Evolutionary conservation across 2,329 filamentous ascomycete species (phyloP).

Genomic region (Xylariomycetidae sp.): DNA sequence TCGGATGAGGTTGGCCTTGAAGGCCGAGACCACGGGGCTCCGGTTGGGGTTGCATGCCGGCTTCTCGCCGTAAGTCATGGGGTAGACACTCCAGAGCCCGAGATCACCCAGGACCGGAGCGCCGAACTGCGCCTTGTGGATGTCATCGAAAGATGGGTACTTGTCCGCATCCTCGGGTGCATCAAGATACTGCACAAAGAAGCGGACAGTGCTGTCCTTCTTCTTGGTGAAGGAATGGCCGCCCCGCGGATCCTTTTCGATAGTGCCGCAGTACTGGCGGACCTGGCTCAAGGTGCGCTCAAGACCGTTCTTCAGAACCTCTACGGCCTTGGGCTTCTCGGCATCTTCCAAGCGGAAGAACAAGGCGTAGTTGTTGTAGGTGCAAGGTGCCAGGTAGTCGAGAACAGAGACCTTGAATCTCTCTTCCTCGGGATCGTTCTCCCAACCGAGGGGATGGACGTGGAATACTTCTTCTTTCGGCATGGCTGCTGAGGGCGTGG

Average conservation of each 20-base stretch:
- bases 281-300: slow-evolving; percentile 29
- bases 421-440: slow-evolving; percentile 4
- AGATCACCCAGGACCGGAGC: slow-evolving; percentile 28
- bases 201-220: slow-evolving; percentile 24
- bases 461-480: slow-evolving; percentile 2
- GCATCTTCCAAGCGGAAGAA: slow-evolving; percentile 6
- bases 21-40: slow-evolving; percentile 29
- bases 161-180: slow-evolving; percentile 6
- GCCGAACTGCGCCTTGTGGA: slow-evolving; percentile 29
- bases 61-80: slow-evolving; percentile 34
- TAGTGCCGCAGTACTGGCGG: slow-evolving; percentile 30
- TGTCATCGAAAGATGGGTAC: slow-evolving; percentile 32
- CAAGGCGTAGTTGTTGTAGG: slow-evolving; percentile 3
- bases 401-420: slow-evolving; percentile 1
- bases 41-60: slow-evolving; percentile 30
- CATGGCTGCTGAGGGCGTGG: too few relatives aligned
- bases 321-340: slow-evolving; percentile 1
- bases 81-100: slow-evolving; percentile 27
- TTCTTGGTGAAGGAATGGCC: slow-evolving; percentile 29
- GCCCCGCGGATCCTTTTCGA: slow-evolving; percentile 29
- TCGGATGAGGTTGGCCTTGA: slow-evolving; percentile 35
- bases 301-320: slow-evolving; percentile 26
- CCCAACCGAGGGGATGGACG: slow-evolving; percentile 4
- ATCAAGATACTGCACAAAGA: slow-evolving; percentile 32
- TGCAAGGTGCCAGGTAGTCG: slow-evolving; percentile 3